Conservation (phyloP, 345 rosid species). For the rapeseed (Brassica napus) region DNA sequence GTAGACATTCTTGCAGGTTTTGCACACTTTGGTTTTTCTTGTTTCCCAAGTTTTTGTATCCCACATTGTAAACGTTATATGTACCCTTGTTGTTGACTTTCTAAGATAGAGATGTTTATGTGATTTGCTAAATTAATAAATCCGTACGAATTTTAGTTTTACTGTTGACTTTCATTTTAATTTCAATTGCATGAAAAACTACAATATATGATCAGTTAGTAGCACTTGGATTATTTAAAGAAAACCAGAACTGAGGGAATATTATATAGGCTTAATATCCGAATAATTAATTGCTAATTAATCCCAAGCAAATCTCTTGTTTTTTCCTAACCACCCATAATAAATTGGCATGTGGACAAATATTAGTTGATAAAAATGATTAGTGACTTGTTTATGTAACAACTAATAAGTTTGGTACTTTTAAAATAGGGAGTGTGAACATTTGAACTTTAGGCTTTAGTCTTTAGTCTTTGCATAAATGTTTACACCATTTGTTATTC, state of each 20-base stretch:
- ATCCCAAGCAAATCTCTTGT: background rate
- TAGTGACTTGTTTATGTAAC: background rate
- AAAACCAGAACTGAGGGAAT: background rate
- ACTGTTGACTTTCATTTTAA: background rate
- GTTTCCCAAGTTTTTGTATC: background rate
- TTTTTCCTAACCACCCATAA: background rate
- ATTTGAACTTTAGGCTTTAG: background rate
- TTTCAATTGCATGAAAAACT: background rate
- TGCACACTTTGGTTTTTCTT: background rate
- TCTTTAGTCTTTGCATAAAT: background rate
- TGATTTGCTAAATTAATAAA: background rate
- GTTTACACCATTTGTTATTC: background rate
- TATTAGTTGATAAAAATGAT: background rate
- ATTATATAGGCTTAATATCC: background rate
- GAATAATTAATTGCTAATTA: background rate
- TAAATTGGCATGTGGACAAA: background rate
- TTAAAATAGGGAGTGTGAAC: background rate
- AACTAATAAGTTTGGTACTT: background rate
- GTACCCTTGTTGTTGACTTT: background rate
- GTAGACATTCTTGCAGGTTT: slow-evolving; percentile 6
- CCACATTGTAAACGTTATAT: background rate
- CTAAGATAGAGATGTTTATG: background rate
- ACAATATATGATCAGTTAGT: background rate
- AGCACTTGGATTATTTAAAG: background rate
- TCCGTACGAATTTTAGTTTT: background rate